phyloP scores from a whole-genome alignment of 345 rosid species.

The Nephelium lappaceum region DNA sequence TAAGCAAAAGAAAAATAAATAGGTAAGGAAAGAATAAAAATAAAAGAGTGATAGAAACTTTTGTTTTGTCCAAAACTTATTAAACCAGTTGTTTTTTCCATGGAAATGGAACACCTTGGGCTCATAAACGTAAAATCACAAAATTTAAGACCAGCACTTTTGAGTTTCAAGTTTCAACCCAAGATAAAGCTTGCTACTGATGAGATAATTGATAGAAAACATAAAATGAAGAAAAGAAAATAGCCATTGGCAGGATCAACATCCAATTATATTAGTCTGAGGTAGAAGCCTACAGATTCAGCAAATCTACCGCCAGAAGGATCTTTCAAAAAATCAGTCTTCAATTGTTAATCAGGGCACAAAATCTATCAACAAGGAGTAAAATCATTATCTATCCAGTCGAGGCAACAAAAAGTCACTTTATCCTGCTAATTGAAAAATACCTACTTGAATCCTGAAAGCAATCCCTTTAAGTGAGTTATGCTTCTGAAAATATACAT shows the following conservation, averaged over 20 bases:
- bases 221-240: neutral
- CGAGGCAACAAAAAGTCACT: neutral
- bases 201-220: conserved; percentile 8
- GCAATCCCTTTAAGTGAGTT: neutral
- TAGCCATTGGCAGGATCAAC: neutral
- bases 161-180: conserved; percentile 9
- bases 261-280: neutral
- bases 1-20: neutral
- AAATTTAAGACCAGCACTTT: neutral
- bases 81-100: neutral
- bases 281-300: neutral
- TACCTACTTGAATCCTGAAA: neutral
- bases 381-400: conserved; percentile 4
- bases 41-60: neutral
- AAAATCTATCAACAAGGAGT: neutral
- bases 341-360: neutral
- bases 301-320: neutral
- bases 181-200: neutral
- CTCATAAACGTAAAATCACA: neutral
- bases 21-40: neutral
- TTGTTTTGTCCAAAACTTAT: neutral
- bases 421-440: neutral
- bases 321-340: neutral
- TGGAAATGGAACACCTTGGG: neutral
- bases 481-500: neutral